Evolutionary conservation across 116 monocot species (phyloP), one percentile per base, ranked within the genome.

Genomic region (Zostera marina): DNA sequence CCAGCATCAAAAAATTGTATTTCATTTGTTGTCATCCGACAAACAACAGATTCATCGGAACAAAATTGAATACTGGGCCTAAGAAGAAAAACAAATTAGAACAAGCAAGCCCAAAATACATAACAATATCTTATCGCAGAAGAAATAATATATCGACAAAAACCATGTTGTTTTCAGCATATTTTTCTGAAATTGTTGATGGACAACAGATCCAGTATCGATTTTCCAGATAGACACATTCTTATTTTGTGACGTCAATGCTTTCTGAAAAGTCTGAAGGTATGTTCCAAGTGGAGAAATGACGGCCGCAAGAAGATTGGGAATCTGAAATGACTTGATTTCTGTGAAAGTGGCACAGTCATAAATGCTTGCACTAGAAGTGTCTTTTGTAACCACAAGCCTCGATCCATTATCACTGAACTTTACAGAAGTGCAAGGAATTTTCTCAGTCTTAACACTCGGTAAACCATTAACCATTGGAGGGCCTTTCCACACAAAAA

Each of bases 161-260:
- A 13, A 86, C 98, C 98, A 98, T 51, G 86, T 86, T 9, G 90
- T 73, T 63, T 83, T 98, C 10, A 80, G 73, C 86, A 86, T 98
- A 65, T 81, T 90, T 70, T 90, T 98, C 77, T 86, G 85, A 57
- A 67, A 80, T n/a, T 65, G 80, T 46, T 79, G 86, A 71, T 79
- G 86, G 60, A 83, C 86, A 22, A 78, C 52, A 44, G 59, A 22
- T 39, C 70, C 86, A 65, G 46, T 86, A 51, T 70, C 71, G 58
- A 80, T 63, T 11, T 73, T 53, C 98, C 98, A 86, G 2, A 98
- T 3, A 9, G 61, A 56, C n/a, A 98, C 81, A 79, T 98, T 98
- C 66, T 98, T 98, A 16, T 91, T 87, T 61, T 90, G 91, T 15
- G 90, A 79, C 7, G 79, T 69, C 45, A 77, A 58, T 13, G 83